Evolutionary conservation across 139 green algal genomes (phyloP).

Genomic region (Gonium pectorale): DNA sequence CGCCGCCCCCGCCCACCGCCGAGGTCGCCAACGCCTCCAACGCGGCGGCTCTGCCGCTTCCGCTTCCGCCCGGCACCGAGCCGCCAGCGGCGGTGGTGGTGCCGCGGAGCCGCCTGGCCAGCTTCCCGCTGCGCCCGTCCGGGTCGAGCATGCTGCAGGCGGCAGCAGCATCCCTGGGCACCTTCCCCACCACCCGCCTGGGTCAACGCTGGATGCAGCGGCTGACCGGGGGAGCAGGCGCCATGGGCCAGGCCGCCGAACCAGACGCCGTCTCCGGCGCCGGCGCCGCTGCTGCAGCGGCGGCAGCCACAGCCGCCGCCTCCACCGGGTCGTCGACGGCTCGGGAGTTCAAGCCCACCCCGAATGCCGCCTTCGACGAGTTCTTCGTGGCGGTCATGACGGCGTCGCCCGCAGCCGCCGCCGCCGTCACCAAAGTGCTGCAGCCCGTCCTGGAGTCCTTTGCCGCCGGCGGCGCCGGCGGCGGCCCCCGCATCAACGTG

Average conservation of each 20-base stretch:
- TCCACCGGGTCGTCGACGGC: not conserved
- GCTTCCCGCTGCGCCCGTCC: not conserved
- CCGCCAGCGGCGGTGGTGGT: too few relatives aligned
- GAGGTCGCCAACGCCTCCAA: not conserved
- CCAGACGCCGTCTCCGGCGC: too few relatives aligned
- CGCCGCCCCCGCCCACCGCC: not conserved
- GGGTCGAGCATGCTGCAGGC: too few relatives aligned
- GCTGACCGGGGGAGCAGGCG: not conserved
- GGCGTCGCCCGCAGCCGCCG: constrained; percentile 27
- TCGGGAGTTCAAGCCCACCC: too few relatives aligned
- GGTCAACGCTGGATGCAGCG: not conserved
- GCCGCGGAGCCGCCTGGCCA: constrained; percentile 11
- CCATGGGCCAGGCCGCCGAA: constrained; percentile 3
- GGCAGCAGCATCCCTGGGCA: too few relatives aligned
- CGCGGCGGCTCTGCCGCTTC: too few relatives aligned
- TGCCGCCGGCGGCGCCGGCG: not conserved
- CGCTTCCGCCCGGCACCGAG: too few relatives aligned
- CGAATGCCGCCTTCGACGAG: not conserved
- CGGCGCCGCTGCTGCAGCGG: not conserved
- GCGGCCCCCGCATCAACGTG: constrained; percentile 28
- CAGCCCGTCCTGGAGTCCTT: not conserved
- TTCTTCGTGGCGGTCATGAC: constrained; percentile 41
- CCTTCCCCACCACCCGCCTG: too few relatives aligned
- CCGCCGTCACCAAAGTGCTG: not conserved
- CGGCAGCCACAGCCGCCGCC: not conserved